A percentile compares a stretch with the other conserved stretches of the same genome.
These are phyloP conservation scores for Metarhizium rileyi DNA, from an alignment of 2,329 filamentous ascomycete genomes.

Conservation along the genomic window DNA sequence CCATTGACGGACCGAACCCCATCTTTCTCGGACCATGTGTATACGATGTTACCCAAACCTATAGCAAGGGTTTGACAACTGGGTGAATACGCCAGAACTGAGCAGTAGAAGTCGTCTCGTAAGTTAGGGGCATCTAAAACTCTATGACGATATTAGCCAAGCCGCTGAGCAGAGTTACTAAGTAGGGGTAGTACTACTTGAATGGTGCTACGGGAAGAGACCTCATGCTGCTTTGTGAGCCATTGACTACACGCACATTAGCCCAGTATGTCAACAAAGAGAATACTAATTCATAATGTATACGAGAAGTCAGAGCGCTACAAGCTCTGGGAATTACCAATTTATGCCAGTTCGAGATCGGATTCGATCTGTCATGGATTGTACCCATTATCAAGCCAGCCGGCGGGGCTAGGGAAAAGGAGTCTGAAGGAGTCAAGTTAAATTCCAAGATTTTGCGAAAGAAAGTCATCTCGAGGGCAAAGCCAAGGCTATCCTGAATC, in stretches of 20 bases:
- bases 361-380: not conserved
- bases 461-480: conserved; percentile 72
- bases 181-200: conserved; percentile 42
- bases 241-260: conserved; percentile 1
- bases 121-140: conserved; percentile 81
- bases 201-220: conserved; percentile 65
- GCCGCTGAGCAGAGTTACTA: not conserved
- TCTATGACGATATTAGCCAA: conserved; percentile 26
- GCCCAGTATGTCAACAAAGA: not conserved
- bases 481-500: conserved; percentile 65
- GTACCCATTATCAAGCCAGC: conserved; percentile 14
- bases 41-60: conserved; percentile 68
- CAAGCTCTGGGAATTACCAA: not conserved
- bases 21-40: conserved; percentile 74
- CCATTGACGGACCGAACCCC: conserved; percentile 46
- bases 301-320: not conserved
- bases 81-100: conserved; percentile 73
- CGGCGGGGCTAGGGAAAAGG: not conserved
- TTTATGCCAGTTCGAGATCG: not conserved
- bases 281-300: not conserved
- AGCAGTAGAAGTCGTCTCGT: conserved; percentile 95
- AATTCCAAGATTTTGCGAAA: conserved; percentile 56
- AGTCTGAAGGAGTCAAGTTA: conserved; percentile 13
- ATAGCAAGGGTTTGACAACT: conserved; percentile 71
- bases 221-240: conserved; percentile 15